Evolutionary conservation across 306 rosid species (phyloP), one percentile per base, ranked within the genome.

Genomic region (Luffa aegyptiaca): DNA sequence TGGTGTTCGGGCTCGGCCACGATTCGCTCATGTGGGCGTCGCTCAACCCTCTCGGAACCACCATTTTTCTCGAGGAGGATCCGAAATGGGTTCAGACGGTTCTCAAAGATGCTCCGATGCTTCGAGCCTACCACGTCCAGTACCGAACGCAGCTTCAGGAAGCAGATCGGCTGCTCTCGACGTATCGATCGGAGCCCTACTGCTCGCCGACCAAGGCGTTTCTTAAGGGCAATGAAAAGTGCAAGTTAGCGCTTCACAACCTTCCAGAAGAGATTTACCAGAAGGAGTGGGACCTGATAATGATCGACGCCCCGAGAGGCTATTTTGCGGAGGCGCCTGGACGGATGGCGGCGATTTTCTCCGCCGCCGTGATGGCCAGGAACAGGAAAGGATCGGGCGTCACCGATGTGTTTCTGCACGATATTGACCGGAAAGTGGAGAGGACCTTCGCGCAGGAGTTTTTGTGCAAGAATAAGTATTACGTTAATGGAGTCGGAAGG

Each of bases 11-110:
- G 0, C 88, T 95, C 44, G 99, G 99, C 48, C 91, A 88, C 83
- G 99, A 95, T 80, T 95, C 99, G 0, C 90, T 91, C 37, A 93
- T 95, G 99, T 92, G 99, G 99, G 90, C 94, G 57, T 86, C 97
- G 11, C 78, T 95, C 3, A 95, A 95, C 53, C 90, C 99, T 9
- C 84, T 86, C 5, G 99, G 99, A 48, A 88, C 74, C 8, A 95
- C 99, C 2, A 13, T 93, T 5, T 95, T 95, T 85, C 92, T 95
- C 0, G 99, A 95, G 61, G 99, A 95, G 78, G 97, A 95, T 45
- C 97, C 96, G 0, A 91, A 84, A 71, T 95, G 99, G 99, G 86
- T 92, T 59, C 97, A 95, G 52, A 73, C 89, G 8, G 89, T 95
- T 3, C 85, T 93, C 12, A 90, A 89, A 74, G 80, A 84, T 45